phyloP scores from a whole-genome alignment of 192 early-diverging fungal genomes.

The Mortierella claussenii region DNA sequence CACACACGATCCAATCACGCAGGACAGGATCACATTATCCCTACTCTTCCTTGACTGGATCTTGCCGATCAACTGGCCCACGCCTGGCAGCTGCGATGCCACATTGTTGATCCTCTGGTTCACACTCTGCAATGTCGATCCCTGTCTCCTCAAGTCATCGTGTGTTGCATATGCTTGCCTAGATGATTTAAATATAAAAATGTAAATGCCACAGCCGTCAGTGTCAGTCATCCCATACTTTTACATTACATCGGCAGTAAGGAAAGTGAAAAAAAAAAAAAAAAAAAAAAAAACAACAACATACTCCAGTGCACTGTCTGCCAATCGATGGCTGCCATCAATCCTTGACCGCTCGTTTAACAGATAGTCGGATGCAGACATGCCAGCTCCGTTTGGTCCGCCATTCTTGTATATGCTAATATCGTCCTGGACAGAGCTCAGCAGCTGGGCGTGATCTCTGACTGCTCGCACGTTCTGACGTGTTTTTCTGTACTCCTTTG shows the following conservation, averaged over 20 bases:
- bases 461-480: constrained; percentile 71
- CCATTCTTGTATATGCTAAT: constrained; percentile 54
- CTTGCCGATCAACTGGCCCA: constrained; percentile 75
- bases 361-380: constrained; percentile 68
- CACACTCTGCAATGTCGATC: constrained; percentile 63
- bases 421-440: constrained; percentile 71
- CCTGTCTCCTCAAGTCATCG: constrained; percentile 72
- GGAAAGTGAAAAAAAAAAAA: background rate
- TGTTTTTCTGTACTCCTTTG: constrained; percentile 79
- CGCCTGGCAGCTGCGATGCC: constrained; percentile 69
- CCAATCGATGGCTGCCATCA: constrained; percentile 77
- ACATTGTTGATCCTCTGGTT: constrained; percentile 65
- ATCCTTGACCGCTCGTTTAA: constrained; percentile 76
- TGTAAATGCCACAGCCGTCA: too few relatives aligned
- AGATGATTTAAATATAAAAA: constrained; percentile 39
- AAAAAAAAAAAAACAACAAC: constrained; percentile 5
- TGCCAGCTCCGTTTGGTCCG: constrained; percentile 3
- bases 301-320: constrained; percentile 84
- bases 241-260: too few relatives aligned
- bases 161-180: constrained; percentile 82
- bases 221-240: too few relatives aligned
- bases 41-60: constrained; percentile 74
- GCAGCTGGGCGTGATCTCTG: constrained; percentile 74
- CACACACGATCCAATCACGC: constrained; percentile 70
- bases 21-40: constrained; percentile 78